A percentile compares a stretch with the other conserved stretches of the same genome.
Conservation (phyloP, 768 basidiomycete species). For the Leucocoprinus birnbaumii region DNA sequence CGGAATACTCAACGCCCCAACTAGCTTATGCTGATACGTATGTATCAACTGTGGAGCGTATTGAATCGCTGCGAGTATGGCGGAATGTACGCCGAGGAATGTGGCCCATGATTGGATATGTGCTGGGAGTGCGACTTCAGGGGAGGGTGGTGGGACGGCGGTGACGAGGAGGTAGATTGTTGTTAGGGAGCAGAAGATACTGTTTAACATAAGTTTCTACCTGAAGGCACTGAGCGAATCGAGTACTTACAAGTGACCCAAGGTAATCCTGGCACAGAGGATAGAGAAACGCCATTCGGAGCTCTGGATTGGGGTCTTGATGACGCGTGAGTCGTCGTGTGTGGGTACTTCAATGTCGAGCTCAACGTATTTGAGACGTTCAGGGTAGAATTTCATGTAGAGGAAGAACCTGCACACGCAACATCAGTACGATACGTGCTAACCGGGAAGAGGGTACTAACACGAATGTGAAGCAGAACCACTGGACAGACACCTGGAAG, state of each 20-base stretch:
- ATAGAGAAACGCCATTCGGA: constrained; percentile 80
- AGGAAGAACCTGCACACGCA: constrained; percentile 73
- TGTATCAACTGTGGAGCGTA: constrained; percentile 85
- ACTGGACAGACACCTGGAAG: no score
- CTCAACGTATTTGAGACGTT: constrained; percentile 65
- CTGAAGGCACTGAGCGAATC: not conserved
- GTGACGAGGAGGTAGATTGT: constrained; percentile 60
- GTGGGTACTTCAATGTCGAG: constrained; percentile 16
- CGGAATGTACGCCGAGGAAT: constrained; percentile 81
- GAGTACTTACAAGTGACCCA: constrained; percentile 65
- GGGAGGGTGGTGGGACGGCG: constrained; percentile 32
- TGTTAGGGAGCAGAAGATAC: constrained; percentile 52
- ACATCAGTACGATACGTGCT: not conserved
- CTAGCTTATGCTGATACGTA: constrained; percentile 76
- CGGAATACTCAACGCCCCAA: constrained; percentile 90
- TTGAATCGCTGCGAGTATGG: constrained; percentile 76
- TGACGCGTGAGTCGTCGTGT: constrained; percentile 30
- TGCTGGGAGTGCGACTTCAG: constrained; percentile 27
- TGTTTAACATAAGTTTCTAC: constrained; percentile 19
- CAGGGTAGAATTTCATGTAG: constrained; percentile 91
- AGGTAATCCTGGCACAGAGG: constrained; percentile 66
- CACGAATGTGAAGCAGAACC: constrained; percentile 85
- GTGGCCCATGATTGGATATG: constrained; percentile 64
- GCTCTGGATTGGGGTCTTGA: constrained; percentile 51
- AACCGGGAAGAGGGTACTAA: constrained; percentile 34